Conservation (phyloP, 768 basidiomycete genomes). For the Tricholoma sp. region DNA sequence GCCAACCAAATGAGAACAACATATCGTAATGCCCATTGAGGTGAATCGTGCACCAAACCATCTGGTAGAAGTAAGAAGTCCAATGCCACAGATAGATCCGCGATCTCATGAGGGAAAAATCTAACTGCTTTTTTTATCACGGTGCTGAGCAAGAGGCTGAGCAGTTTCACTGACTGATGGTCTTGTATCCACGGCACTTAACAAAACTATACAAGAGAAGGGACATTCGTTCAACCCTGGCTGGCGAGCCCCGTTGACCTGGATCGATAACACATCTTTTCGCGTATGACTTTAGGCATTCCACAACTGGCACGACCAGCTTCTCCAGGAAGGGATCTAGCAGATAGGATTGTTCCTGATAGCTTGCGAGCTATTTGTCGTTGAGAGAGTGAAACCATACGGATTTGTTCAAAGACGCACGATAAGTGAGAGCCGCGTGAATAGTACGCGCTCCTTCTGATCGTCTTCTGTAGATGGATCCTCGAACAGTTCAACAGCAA, state of each 20-base stretch:
- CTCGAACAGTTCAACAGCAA: slow-evolving; percentile 40
- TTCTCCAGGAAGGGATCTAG: slow-evolving; percentile 84
- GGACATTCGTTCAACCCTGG: slow-evolving; percentile 49
- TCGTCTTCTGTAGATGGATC: slow-evolving; percentile 41
- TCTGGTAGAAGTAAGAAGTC: slow-evolving; percentile 50
- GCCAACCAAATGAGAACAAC: slow-evolving; percentile 89
- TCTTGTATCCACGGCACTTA: slow-evolving; percentile 88
- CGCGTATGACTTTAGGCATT: slow-evolving; percentile 52
- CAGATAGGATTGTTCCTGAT: slow-evolving; percentile 91
- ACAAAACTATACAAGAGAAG: slow-evolving; percentile 71
- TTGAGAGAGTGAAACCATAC: not conserved
- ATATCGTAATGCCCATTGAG: slow-evolving; percentile 80
- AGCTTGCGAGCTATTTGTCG: slow-evolving; percentile 66
- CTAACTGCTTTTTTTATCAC: slow-evolving; percentile 50
- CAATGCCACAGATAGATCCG: slow-evolving; percentile 73
- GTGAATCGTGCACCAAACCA: slow-evolving; percentile 33
- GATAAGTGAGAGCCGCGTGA: slow-evolving; percentile 41
- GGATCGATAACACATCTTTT: slow-evolving; percentile 32
- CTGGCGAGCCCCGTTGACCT: slow-evolving; percentile 22
- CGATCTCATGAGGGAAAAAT: slow-evolving; percentile 90
- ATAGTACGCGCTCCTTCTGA: slow-evolving; percentile 33
- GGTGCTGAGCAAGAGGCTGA: slow-evolving; percentile 2
- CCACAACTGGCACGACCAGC: slow-evolving; percentile 72
- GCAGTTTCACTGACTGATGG: slow-evolving; percentile 61
- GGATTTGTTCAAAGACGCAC: slow-evolving; percentile 34